phyloP scores from a whole-genome alignment of 768 basidiomycete genomes.

The Suillus tomentosus region DNA sequence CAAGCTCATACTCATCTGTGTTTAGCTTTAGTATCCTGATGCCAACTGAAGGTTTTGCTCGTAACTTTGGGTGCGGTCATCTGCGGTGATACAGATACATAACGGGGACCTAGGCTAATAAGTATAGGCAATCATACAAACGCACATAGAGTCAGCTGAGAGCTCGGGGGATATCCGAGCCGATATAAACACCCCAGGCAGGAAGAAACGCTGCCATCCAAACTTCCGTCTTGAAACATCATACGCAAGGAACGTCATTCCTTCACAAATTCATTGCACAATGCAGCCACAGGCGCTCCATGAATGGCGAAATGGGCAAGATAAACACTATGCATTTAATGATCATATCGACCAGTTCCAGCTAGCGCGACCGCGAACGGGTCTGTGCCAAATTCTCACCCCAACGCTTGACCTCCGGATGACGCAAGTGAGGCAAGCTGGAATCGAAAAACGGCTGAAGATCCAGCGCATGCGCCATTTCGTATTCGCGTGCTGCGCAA shows the following conservation, averaged over 20 bases:
- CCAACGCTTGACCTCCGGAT: conserved; percentile 76
- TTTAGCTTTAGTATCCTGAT: not conserved
- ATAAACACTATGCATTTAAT: not conserved
- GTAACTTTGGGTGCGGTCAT: not conserved
- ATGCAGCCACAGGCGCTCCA: not conserved
- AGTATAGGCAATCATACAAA: not conserved
- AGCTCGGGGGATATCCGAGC: not conserved
- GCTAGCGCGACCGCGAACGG: not conserved
- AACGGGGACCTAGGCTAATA: not conserved
- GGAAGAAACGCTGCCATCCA: not conserved
- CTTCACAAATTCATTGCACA: not conserved
- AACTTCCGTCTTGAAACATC: not conserved
- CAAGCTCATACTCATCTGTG: not conserved
- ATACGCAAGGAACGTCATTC: not conserved
- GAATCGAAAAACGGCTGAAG: conserved; percentile 82
- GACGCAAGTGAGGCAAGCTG: conserved; percentile 70
- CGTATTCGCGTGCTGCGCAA: conserved; percentile 69
- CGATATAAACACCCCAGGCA: not conserved
- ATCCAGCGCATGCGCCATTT: conserved; percentile 47
- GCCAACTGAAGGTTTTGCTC: not conserved
- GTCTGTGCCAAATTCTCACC: conserved; percentile 42
- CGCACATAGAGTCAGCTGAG: not conserved
- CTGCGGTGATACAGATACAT: not conserved
- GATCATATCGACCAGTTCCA: not conserved
- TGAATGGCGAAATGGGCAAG: not conserved